Conservation (phyloP, 225 moss, liverwort and hornwort genomes). For the Lunularia cruciata region DNA sequence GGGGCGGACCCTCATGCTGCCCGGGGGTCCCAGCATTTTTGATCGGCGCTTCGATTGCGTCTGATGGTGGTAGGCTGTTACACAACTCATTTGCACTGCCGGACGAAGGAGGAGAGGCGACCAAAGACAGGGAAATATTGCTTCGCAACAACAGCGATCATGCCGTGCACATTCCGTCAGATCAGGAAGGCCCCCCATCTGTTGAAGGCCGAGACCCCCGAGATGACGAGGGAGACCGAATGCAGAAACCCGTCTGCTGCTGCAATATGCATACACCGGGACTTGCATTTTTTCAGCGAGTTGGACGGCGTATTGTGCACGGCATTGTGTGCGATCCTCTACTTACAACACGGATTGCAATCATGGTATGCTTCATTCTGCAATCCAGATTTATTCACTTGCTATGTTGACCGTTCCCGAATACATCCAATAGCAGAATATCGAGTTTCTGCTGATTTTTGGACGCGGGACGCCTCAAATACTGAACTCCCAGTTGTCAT, state of each 20-base stretch:
- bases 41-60: conserved; percentile 35
- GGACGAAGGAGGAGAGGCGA: conserved; percentile 24
- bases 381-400: too few relatives aligned
- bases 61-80: conserved; percentile 37
- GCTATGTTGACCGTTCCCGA: too few relatives aligned
- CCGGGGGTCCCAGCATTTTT: conserved; percentile 40
- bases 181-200: conserved; percentile 33
- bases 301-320: conserved; percentile 27
- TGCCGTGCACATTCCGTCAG: conserved; percentile 47
- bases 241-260: conserved; percentile 17
- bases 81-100: conserved; percentile 33
- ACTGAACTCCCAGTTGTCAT: too few relatives aligned
- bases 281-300: conserved; percentile 31
- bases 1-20: conserved; percentile 43
- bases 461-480: too few relatives aligned
- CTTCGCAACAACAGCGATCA: conserved; percentile 47
- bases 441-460: too few relatives aligned
- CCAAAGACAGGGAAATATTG: conserved; percentile 38
- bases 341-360: conserved; percentile 37
- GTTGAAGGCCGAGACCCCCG: conserved; percentile 8
- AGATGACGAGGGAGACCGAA: conserved; percentile 17
- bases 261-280: conserved; percentile 31
- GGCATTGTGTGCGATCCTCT: conserved; percentile 41
- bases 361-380: conserved; percentile 42
- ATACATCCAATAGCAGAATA: too few relatives aligned